These are phyloP conservation scores for Penicillium flavigenum DNA, from an alignment of 495 filamentous ascomycete genomes.

Conservation along the genomic window DNA sequence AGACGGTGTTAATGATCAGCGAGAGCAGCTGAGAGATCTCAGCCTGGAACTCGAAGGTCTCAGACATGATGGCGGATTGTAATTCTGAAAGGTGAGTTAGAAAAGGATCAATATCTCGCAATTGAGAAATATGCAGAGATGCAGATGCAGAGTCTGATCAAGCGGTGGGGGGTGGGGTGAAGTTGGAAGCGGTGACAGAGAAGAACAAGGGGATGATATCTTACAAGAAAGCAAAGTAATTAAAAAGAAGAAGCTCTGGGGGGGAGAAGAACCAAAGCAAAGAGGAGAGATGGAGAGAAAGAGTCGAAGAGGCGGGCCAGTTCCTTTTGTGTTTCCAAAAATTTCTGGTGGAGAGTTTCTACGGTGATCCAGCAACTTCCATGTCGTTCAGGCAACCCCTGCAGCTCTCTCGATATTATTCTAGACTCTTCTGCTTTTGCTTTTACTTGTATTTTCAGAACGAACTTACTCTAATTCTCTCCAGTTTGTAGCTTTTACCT, in stretches of 20 bases:
- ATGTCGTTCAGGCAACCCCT: slow-evolving; percentile 32
- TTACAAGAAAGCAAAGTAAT: slow-evolving; percentile 20
- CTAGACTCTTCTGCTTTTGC: slow-evolving; percentile 28
- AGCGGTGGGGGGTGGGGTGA: slow-evolving; percentile 6
- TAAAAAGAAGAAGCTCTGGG: slow-evolving; percentile 20
- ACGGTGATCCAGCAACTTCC: slow-evolving; percentile 51
- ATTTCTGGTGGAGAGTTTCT: slow-evolving; percentile 41
- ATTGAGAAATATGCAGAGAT: slow-evolving; percentile 4
- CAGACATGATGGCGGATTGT: slow-evolving; percentile 66
- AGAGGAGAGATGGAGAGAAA: slow-evolving; percentile 22
- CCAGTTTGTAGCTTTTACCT: not conserved
- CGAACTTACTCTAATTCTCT: not conserved
- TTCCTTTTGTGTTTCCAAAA: slow-evolving; percentile 38
- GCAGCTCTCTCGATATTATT: slow-evolving; percentile 17
- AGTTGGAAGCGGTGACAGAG: slow-evolving; percentile 1
- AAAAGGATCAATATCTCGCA: slow-evolving; percentile 8
- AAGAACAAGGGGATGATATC: not conserved
- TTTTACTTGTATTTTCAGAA: slow-evolving; percentile 3
- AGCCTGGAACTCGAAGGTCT: slow-evolving; percentile 99
- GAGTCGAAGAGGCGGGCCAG: slow-evolving; percentile 17
- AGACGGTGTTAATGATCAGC: slow-evolving; percentile 99
- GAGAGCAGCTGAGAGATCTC: slow-evolving; percentile 99
- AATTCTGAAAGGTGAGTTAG: slow-evolving; percentile 11
- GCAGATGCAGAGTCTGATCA: slow-evolving; percentile 10
- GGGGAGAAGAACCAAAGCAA: slow-evolving; percentile 26